Evolutionary conservation across 169 alveolate genomes (phyloP).

Genomic region (Eimeria falciformis): DNA sequence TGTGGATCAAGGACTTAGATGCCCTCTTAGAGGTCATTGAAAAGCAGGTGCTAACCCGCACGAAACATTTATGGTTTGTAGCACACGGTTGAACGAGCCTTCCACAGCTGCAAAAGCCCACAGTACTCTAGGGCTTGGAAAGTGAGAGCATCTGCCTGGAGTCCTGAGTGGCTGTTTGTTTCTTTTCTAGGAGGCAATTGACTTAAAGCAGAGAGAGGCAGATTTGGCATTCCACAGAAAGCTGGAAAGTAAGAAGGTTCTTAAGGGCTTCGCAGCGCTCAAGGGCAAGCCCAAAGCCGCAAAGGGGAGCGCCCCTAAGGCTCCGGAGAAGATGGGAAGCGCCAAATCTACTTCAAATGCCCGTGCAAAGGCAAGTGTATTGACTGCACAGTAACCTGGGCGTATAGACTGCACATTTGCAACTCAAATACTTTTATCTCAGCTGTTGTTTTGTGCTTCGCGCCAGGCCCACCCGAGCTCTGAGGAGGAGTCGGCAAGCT

Average conservation of each 20-base stretch:
- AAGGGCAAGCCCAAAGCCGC: slow-evolving; percentile 50
- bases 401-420: neutral
- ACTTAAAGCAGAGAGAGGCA: slow-evolving; percentile 64
- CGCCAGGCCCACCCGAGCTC: slow-evolving; percentile 48
- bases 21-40: slow-evolving; percentile 71
- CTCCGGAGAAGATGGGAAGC: slow-evolving; percentile 61
- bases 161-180: neutral
- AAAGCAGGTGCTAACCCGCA: slow-evolving; percentile 72
- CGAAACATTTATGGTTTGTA: neutral
- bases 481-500: slow-evolving; percentile 52
- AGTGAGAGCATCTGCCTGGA: neutral
- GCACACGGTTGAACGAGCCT: neutral
- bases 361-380: slow-evolving; percentile 26
- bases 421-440: neutral
- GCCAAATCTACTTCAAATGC: slow-evolving; percentile 66
- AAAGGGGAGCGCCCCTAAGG: slow-evolving; percentile 40
- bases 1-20: slow-evolving; percentile 80
- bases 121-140: too few species aligned
- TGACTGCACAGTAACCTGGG: neutral
- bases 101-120: neutral
- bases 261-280: slow-evolving; percentile 56
- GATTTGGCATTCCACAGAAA: slow-evolving; percentile 58
- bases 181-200: slow-evolving; percentile 45
- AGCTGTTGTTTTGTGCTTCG: neutral
- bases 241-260: slow-evolving; percentile 49